A percentile compares a stretch with the other conserved stretches of the same genome.
phyloP scores from a whole-genome alignment of 371 early-diverging fungal genomes.

The Apophysomyces ossiformis region DNA sequence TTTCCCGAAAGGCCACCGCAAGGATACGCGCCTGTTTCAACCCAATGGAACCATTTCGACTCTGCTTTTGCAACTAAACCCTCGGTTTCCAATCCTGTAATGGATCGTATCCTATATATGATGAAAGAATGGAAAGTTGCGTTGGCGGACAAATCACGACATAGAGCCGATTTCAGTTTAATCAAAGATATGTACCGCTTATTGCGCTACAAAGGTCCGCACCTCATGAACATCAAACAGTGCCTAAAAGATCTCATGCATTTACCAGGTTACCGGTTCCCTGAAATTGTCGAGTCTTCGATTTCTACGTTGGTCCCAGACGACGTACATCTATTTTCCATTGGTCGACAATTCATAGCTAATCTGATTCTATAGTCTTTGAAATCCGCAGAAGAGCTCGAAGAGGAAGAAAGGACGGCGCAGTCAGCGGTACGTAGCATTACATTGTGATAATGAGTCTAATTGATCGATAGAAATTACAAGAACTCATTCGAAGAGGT shows the following conservation, averaged over 20 bases:
- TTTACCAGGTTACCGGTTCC: conserved; percentile 82
- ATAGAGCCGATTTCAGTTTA: conserved; percentile 86
- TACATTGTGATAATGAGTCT: background rate
- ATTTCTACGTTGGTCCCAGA: conserved; percentile 68
- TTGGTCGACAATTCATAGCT: conserved; percentile 11
- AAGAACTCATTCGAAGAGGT: conserved; percentile 93
- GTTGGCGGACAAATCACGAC: conserved; percentile 78
- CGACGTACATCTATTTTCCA: conserved; percentile 36
- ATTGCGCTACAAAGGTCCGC: conserved; percentile 38
- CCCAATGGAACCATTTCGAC: conserved; percentile 17
- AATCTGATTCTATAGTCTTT: conserved; percentile 44
- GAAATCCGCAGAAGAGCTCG: conserved; percentile 90
- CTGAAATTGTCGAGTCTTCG: conserved; percentile 70
- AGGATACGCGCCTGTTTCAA: conserved; percentile 3
- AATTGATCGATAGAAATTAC: conserved; percentile 75
- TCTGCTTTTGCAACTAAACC: conserved; percentile 8
- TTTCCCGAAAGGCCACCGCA: conserved; percentile 88
- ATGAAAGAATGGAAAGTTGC: conserved; percentile 93
- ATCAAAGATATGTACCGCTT: conserved; percentile 93
- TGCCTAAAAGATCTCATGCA: conserved; percentile 35
- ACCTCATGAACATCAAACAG: background rate
- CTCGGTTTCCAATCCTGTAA: conserved; percentile 61
- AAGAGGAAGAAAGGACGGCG: conserved; percentile 89
- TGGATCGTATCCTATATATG: conserved; percentile 85
- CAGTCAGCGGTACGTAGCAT: conserved; percentile 75